A percentile compares a stretch with the other conserved stretches of the same genome.
Evolutionary conservation across 495 filamentous ascomycete genomes (phyloP).

Genomic region (Thermothielavioides terrestris): DNA sequence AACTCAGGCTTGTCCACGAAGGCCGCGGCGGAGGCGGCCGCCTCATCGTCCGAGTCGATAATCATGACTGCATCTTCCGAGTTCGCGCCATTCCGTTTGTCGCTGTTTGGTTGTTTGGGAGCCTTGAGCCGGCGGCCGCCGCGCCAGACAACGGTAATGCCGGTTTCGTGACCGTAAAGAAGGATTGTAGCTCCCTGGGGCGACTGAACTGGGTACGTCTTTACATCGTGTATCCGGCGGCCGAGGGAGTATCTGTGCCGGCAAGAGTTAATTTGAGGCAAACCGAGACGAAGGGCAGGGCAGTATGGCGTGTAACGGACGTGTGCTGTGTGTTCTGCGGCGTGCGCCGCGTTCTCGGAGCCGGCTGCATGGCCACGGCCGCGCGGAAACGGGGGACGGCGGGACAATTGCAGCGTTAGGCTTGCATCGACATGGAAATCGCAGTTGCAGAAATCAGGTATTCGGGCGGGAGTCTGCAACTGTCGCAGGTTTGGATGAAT

Average conservation of each 20-base stretch:
- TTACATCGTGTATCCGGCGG: slow-evolving; percentile 62
- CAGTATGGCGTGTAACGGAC: slow-evolving; percentile 10
- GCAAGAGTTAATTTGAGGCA: not conserved
- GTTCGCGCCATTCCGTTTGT: slow-evolving; percentile 34
- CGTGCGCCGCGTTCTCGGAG: slow-evolving; percentile 26
- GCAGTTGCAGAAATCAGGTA: not conserved
- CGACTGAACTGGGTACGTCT: slow-evolving; percentile 65
- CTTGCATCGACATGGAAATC: not conserved
- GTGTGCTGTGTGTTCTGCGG: slow-evolving; percentile 30
- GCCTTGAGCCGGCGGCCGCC: slow-evolving; percentile 60
- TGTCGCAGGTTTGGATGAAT: not conserved
- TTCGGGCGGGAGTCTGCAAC: not conserved
- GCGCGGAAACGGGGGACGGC: not conserved
- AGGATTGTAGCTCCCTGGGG: slow-evolving; percentile 80
- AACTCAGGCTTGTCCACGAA: slow-evolving; percentile 42
- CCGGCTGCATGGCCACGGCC: slow-evolving; percentile 16
- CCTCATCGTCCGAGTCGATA: slow-evolving; percentile 72
- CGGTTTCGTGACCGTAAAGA: slow-evolving; percentile 73
- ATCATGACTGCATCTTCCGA: slow-evolving; percentile 60
- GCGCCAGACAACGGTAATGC: slow-evolving; percentile 70
- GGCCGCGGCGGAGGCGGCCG: slow-evolving; percentile 15
- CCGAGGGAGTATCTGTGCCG: slow-evolving; percentile 60
- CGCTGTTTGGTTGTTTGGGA: slow-evolving; percentile 25
- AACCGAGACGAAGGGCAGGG: not conserved
- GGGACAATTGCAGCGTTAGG: not conserved